Base-by-base conservation (phyloP, 176 grass and related monocot species). In the Raddia guianensis region DNA sequence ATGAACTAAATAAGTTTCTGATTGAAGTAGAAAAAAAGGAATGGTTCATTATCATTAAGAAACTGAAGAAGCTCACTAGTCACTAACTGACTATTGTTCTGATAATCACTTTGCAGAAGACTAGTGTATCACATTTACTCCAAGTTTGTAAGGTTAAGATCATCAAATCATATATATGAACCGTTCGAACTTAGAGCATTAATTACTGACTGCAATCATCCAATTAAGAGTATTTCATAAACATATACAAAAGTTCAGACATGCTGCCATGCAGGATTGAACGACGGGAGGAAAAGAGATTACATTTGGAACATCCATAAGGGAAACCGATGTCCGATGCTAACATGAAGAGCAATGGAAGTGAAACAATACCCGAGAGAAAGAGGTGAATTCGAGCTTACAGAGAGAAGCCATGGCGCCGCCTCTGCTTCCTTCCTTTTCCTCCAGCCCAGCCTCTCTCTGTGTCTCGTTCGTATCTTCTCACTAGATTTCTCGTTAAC, bases 381-480 rank as follows among this genome's bases (percentile, higher is more conserved):
- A 15, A 33, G 12, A 3, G 56, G 5, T 16, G 63, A 46, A 8
- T 48, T 51, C 2, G 66, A 27, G 19, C 80, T 83, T 49, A 87
- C 86, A 77, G 2, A 72, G 70, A 42, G 66, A 71, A 66, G 27
- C 49, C 86, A 83, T 87, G 79, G 3, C 47, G 35, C 46, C 63
- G 5, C 8, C 48, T n/a, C 47, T n/a, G n/a, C 56, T 34, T 63
- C 6, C 62, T 75, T 44, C 32, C 40, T 34, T 53, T 5, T 62
- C 35, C 18, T 45, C 14, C 2, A 48, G 10, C 55, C 21, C 47
- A 32, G 18, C 15, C 46, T 34, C 13, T 32, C 53, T 44, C 19
- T 59, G n/a, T n/a, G n/a, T n/a, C n/a, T 51, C 58, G 47, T 35
- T 40, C 2, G 33, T 48, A 14, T 12, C 37, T 40, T 3, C 37